phyloP scores from a whole-genome alignment of 1,284 basidiomycete species.

The Ceratobasidium sp. region DNA sequence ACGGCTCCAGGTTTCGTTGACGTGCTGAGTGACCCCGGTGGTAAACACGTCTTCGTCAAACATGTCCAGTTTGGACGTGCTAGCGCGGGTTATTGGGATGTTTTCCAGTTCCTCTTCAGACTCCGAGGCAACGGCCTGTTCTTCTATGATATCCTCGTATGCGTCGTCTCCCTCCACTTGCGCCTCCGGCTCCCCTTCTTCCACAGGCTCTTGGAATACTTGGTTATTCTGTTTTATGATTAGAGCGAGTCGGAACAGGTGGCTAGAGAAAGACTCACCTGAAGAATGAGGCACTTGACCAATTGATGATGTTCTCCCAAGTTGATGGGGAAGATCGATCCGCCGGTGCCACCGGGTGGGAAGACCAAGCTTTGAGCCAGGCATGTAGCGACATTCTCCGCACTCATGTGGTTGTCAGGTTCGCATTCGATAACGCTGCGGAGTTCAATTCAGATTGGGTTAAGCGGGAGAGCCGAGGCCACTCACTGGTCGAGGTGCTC shows the following conservation, averaged over 20 bases:
- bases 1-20: neutral
- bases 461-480: constrained; percentile 7
- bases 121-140: constrained; percentile 33
- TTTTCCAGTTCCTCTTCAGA: constrained; percentile 25
- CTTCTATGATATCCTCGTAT: constrained; percentile 21
- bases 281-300: constrained; percentile 76
- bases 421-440: constrained; percentile 79
- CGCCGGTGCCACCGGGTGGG: constrained; percentile 67
- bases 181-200: too few species aligned
- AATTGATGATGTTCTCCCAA: constrained; percentile 47
- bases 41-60: constrained; percentile 29
- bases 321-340: constrained; percentile 55
- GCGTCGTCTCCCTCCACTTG: constrained; percentile 42
- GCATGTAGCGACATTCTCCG: constrained; percentile 78
- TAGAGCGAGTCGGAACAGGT: neutral
- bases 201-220: constrained; percentile 46
- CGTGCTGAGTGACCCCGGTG: neutral
- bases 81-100: neutral
- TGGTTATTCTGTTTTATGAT: constrained; percentile 45
- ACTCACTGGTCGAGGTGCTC: constrained; percentile 80
- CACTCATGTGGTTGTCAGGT: constrained; percentile 83
- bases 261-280: constrained; percentile 57
- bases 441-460: constrained; percentile 13
- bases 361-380: constrained; percentile 73
- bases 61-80: constrained; percentile 22